phyloP scores from a whole-genome alignment of 768 basidiomycete genomes.

The Rhizopogon vulgaris region DNA sequence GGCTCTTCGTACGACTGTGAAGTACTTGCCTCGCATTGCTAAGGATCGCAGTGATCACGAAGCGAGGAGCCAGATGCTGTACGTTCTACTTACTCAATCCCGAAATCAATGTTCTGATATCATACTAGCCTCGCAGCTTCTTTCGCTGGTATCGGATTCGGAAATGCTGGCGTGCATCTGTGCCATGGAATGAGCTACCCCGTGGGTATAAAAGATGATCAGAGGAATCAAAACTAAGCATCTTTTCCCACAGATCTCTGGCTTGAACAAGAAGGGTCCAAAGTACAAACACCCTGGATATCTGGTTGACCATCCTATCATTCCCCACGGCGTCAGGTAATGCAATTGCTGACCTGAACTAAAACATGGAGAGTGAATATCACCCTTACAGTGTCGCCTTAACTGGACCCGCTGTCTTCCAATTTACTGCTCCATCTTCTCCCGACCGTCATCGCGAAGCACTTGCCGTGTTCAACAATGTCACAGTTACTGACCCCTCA shows the following conservation, averaged over 20 bases:
- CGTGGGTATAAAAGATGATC: conserved; percentile 34
- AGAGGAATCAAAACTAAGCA: not conserved
- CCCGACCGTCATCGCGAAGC: conserved; percentile 88
- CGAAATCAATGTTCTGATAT: not conserved
- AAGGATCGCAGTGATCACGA: conserved; percentile 74
- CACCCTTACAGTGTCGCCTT: conserved; percentile 60
- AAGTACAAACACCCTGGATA: conserved; percentile 92
- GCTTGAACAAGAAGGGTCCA: conserved; percentile 90
- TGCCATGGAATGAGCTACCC: conserved; percentile 90
- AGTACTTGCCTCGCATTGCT: conserved; percentile 82
- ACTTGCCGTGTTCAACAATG: conserved; percentile 73
- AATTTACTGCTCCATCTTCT: conserved; percentile 91
- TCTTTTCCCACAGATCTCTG: conserved; percentile 60
- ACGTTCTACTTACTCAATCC: conserved; percentile 16
- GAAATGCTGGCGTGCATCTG: conserved; percentile 88
- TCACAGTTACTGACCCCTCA: conserved; percentile 59
- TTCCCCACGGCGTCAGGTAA: conserved; percentile 86
- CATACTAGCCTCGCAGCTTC: conserved; percentile 73
- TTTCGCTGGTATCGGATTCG: conserved; percentile 93
- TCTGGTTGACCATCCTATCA: conserved; percentile 77
- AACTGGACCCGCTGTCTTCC: conserved; percentile 91
- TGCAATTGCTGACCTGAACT: not conserved
- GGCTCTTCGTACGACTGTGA: conserved; percentile 86
- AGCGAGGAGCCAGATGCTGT: conserved; percentile 91
- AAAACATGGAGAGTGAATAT: not conserved